Conservation (phyloP, 345 rosid genomes). For the Moricandia arvensis region DNA sequence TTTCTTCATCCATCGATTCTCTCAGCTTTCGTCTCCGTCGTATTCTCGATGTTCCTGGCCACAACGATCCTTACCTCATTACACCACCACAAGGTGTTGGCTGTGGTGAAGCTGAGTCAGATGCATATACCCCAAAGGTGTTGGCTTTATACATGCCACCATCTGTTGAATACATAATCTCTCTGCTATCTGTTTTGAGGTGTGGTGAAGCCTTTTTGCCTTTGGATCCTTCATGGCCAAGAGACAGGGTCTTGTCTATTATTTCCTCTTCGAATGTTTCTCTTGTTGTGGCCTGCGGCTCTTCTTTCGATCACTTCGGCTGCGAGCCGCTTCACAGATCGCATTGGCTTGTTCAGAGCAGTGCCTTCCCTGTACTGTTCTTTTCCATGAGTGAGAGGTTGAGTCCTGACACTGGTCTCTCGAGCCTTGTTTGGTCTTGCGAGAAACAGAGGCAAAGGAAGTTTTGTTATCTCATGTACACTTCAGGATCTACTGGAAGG, state of each 20-base stretch:
- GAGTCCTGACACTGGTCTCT: conserved; percentile 3
- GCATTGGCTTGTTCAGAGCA: conserved; percentile 52
- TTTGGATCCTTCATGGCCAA: conserved; percentile 86
- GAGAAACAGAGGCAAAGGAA: conserved; percentile 41
- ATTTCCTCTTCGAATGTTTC: conserved; percentile 49
- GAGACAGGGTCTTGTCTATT: conserved; percentile 62
- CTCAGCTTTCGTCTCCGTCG: conserved; percentile 55
- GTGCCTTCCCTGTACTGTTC: conserved; percentile 45
- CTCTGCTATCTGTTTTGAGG: conserved; percentile 76
- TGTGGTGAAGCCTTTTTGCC: conserved; percentile 87
- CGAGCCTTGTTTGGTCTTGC: conserved; percentile 57
- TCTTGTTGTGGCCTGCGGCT: conserved; percentile 53
- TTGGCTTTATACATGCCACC: conserved; percentile 72
- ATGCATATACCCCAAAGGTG: conserved; percentile 51
- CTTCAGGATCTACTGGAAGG: conserved; percentile 89
- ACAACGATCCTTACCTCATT: conserved; percentile 45
- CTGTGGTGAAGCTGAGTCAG: not conserved
- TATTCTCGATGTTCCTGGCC: conserved; percentile 41
- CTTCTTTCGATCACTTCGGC: conserved; percentile 46
- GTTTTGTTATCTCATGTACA: conserved; percentile 84
- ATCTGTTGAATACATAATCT: conserved; percentile 74
- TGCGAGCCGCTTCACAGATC: conserved; percentile 34
- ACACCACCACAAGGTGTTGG: conserved; percentile 21
- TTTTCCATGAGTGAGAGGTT: conserved; percentile 52
- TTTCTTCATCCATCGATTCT: conserved; percentile 52